Conservation (phyloP, 2,329 filamentous ascomycete species). For the Ophiostoma himal-ulmi region DNA sequence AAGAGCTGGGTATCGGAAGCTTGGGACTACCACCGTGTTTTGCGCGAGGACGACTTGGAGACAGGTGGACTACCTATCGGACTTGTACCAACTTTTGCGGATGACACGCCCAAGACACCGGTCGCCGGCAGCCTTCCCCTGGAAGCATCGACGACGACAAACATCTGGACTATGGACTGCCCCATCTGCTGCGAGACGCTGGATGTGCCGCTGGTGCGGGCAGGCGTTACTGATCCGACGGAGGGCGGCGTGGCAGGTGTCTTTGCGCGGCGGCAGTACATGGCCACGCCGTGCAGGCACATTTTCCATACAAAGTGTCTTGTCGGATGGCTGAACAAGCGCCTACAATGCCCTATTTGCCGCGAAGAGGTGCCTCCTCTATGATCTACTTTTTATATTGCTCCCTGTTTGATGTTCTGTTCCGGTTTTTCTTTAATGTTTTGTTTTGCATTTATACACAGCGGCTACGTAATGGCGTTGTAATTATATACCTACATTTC, state of each 20-base stretch:
- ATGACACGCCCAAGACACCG: not conserved
- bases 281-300: constrained; percentile 95
- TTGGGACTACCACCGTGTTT: constrained; percentile 91
- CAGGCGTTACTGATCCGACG: constrained; percentile 46
- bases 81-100: constrained; percentile 34
- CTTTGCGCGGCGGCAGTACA: constrained; percentile 76
- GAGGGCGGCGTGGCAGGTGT: constrained; percentile 57
- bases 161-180: constrained; percentile 66
- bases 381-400: constrained; percentile 35
- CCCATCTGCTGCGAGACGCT: constrained; percentile 91
- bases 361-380: constrained; percentile 81
- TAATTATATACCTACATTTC: not conserved
- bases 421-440: not conserved
- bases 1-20: constrained; percentile 63
- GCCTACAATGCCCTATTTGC: constrained; percentile 92
- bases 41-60: constrained; percentile 76
- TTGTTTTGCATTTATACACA: not conserved
- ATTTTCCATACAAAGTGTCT: constrained; percentile 90
- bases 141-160: constrained; percentile 31
- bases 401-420: not conserved
- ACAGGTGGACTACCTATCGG: constrained; percentile 76
- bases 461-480: not conserved
- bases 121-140: constrained; percentile 20
- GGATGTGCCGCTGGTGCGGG: constrained; percentile 74
- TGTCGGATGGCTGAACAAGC: constrained; percentile 92